Evolutionary conservation across 768 basidiomycete genomes (phyloP).

Genomic region (Leccinellum luteum): DNA sequence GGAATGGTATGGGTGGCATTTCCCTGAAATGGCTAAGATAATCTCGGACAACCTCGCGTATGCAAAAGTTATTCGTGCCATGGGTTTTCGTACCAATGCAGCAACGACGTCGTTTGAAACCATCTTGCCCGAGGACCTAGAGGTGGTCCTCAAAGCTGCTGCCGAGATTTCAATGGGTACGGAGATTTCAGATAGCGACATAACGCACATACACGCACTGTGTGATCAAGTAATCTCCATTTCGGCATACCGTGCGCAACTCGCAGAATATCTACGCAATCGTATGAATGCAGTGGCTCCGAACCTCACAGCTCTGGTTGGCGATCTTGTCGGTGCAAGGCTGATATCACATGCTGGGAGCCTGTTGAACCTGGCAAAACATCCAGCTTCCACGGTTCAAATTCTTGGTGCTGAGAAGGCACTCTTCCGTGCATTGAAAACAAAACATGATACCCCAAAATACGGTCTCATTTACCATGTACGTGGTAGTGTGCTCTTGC

Average conservation of each 20-base stretch:
- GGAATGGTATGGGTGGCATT: conserved; percentile 99
- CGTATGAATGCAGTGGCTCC: conserved; percentile 98
- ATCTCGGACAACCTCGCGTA: conserved; percentile 96
- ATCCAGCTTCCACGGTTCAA: conserved; percentile 77
- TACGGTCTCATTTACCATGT: conserved; percentile 99
- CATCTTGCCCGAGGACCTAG: conserved; percentile 96
- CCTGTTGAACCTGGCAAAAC: conserved; percentile 66
- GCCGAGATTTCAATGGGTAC: conserved; percentile 99
- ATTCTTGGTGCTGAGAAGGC: conserved; percentile 79
- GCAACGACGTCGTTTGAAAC: conserved; percentile 79
- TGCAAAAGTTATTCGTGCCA: conserved; percentile 86
- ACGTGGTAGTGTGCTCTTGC: conserved; percentile 25
- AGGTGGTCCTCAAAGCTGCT: conserved; percentile 90
- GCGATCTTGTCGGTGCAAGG: conserved; percentile 73
- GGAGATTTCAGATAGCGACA: conserved; percentile 96
- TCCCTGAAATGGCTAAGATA: conserved; percentile 99
- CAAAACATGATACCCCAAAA: conserved; percentile 95
- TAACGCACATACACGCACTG: conserved; percentile 93
- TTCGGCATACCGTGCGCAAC: conserved; percentile 89
- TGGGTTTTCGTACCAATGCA: conserved; percentile 98
- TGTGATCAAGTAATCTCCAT: conserved; percentile 99
- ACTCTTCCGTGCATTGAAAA: conserved; percentile 72
- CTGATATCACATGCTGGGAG: conserved; percentile 75
- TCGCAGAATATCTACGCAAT: conserved; percentile 95
- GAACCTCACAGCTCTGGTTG: conserved; percentile 85